Conservation (phyloP, 1,284 basidiomycete species). For the Pterula multifida region DNA sequence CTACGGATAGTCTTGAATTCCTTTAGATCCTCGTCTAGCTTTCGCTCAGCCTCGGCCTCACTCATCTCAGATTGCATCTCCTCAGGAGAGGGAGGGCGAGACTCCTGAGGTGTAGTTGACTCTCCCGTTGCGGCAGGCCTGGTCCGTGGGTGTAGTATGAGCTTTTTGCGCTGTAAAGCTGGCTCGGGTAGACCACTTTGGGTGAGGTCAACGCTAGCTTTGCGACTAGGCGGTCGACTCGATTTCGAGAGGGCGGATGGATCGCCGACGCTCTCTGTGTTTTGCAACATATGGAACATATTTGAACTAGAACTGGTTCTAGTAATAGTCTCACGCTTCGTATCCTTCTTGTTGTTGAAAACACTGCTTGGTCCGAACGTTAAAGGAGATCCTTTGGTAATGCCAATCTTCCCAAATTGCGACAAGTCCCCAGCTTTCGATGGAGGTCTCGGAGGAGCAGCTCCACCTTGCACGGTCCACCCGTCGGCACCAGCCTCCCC, state of each 20-base stretch:
- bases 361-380: constrained; percentile 75
- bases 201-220: constrained; percentile 31
- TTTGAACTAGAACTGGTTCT: constrained; percentile 72
- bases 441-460: constrained; percentile 43
- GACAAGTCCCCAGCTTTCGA: constrained; percentile 81
- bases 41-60: constrained; percentile 61
- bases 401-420: constrained; percentile 78
- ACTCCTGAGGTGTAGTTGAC: constrained; percentile 22
- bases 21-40: constrained; percentile 72
- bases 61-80: constrained; percentile 38
- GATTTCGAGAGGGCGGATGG: constrained; percentile 28
- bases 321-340: constrained; percentile 62
- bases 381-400: constrained; percentile 35
- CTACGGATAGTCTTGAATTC: constrained; percentile 70
- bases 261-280: constrained; percentile 37
- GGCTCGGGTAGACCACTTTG: constrained; percentile 23
- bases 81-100: constrained; percentile 31
- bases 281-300: constrained; percentile 80
- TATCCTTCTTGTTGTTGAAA: constrained; percentile 60
- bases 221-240: constrained; percentile 35
- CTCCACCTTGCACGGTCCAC: constrained; percentile 71
- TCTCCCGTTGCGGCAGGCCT: constrained; percentile 26
- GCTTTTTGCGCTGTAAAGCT: constrained; percentile 54
- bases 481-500: constrained; percentile 62
- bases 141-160: constrained; percentile 49